Evolutionary conservation across 306 rosid genomes (phyloP).

Genomic region (Acacia acuminata): DNA sequence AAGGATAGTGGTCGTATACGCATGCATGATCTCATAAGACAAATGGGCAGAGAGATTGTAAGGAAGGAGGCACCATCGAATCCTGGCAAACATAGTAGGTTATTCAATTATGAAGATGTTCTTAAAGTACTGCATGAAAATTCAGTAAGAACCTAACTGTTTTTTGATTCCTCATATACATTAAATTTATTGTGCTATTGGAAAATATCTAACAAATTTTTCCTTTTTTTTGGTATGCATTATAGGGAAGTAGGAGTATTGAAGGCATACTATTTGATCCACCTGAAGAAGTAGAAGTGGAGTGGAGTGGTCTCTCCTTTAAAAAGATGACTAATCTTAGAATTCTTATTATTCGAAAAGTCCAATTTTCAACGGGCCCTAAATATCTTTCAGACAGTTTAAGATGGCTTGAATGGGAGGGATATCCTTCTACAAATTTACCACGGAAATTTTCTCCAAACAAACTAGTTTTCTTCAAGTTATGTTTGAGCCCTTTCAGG

Average conservation of each 20-base stretch:
- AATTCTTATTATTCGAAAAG: not conserved
- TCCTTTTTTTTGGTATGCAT: not conserved
- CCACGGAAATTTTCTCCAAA: not conserved
- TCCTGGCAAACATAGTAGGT: not conserved
- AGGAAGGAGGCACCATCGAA: not conserved
- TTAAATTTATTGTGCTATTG: not conserved
- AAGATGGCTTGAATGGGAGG: not conserved
- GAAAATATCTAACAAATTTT: not conserved
- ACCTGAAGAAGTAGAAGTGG: not conserved
- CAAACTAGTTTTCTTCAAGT: not conserved
- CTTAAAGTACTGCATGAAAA: not conserved
- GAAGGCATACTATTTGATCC: not conserved
- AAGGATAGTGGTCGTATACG: accelerated
- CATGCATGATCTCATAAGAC: not conserved
- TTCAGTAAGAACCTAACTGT: not conserved
- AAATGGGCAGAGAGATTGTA: not conserved
- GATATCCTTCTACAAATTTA: not conserved
- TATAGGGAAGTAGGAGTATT: not conserved
- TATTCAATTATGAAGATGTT: not conserved
- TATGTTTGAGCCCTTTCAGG: not conserved
- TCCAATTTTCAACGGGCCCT: not conserved
- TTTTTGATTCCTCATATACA: not conserved
- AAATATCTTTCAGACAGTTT: not conserved
- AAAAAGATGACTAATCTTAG: not conserved
- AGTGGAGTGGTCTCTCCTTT: not conserved